These are phyloP conservation scores for Beauveria sp. DNA, from an alignment of 2,329 filamentous ascomycete species.

Conservation along the genomic window DNA sequence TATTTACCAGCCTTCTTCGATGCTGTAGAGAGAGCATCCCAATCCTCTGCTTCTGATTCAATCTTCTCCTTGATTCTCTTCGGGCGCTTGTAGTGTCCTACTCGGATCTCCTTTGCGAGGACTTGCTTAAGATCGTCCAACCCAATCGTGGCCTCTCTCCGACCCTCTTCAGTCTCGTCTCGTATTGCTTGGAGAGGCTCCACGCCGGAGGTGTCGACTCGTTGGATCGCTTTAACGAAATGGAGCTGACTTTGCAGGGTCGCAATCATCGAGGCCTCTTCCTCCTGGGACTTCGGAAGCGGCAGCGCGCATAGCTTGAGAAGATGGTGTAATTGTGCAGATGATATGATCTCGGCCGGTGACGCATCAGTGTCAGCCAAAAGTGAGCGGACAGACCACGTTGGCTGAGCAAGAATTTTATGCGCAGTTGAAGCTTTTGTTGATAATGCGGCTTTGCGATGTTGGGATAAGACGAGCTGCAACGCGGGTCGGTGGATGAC, in stretches of 20 bases:
- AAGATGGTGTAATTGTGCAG: slow-evolving; percentile 69
- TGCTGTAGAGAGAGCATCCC: slow-evolving; percentile 63
- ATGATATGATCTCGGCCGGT: slow-evolving; percentile 43
- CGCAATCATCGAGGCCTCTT: slow-evolving; percentile 63
- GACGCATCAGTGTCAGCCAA: slow-evolving; percentile 31
- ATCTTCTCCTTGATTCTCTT: slow-evolving; percentile 27
- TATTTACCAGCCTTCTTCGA: slow-evolving; percentile 61
- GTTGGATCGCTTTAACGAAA: slow-evolving; percentile 83
- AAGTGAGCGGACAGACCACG: slow-evolving; percentile 77
- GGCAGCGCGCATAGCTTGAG: slow-evolving; percentile 85
- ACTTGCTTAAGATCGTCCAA: slow-evolving; percentile 48
- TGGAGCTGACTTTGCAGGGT: slow-evolving; percentile 76
- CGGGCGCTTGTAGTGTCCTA: slow-evolving; percentile 46
- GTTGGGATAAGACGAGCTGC: slow-evolving; percentile 10
- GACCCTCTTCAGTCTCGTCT: slow-evolving; percentile 65
- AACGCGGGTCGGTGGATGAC: slow-evolving; percentile 18
- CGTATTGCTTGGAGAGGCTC: slow-evolving; percentile 70
- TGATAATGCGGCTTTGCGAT: slow-evolving; percentile 10
- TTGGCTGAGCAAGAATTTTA: slow-evolving; percentile 59
- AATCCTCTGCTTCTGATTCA: slow-evolving; percentile 49
- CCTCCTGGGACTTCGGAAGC: slow-evolving; percentile 50
- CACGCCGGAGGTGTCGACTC: slow-evolving; percentile 65
- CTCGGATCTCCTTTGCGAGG: slow-evolving; percentile 51
- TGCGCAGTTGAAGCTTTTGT: slow-evolving; percentile 18
- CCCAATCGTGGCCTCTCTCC: slow-evolving; percentile 51